phyloP scores from a whole-genome alignment of 306 rosid species.

The Vachellia collinsii region DNA sequence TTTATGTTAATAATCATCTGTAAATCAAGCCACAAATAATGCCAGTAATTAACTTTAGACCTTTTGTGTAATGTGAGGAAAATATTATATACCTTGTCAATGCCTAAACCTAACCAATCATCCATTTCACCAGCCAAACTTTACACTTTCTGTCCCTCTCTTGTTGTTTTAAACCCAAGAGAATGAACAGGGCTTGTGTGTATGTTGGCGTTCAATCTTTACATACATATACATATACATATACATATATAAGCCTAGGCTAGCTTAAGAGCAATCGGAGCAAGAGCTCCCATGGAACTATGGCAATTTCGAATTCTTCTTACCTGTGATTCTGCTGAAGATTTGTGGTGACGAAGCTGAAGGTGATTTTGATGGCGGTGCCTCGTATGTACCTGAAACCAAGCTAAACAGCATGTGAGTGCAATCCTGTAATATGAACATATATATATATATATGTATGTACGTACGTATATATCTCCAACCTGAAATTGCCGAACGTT shows the following conservation, averaged over 20 bases:
- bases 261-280: not conserved
- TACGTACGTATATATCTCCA: not conserved
- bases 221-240: too few species aligned
- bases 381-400: conserved; percentile 32
- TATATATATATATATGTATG: not conserved
- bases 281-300: not conserved
- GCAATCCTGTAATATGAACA: not conserved
- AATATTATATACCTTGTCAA: not conserved
- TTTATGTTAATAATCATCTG: too few species aligned
- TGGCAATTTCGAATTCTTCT: not conserved
- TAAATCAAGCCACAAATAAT: not conserved
- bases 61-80: not conserved
- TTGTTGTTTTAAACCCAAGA: not conserved
- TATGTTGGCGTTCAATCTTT: not conserved
- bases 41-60: not conserved
- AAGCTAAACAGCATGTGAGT: conserved; percentile 8
- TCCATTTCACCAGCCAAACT: not conserved
- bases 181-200: not conserved
- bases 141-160: not conserved
- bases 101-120: conserved; percentile 27
- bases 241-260: not conserved
- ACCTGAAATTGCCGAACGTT: not conserved
- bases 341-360: conserved; percentile 27
- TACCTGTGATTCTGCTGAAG: conserved; percentile 26
- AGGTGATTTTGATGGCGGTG: conserved; percentile 20